These are phyloP conservation scores for Globisporangium ultimum DNA, from an alignment of 352 stramenopile genomes.

Conservation along the genomic window DNA sequence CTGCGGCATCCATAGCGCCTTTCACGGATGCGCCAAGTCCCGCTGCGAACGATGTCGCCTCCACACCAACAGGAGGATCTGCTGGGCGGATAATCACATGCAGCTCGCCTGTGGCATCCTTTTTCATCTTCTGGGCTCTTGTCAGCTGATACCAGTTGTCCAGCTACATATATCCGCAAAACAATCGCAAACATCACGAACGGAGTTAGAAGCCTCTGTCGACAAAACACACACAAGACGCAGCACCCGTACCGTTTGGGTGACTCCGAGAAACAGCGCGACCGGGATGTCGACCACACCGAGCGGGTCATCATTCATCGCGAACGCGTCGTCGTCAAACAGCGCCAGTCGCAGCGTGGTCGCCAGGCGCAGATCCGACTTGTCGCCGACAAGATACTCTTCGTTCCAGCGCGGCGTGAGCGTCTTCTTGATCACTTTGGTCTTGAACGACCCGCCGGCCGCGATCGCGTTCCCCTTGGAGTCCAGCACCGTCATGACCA, in stretches of 20 bases:
- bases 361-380: slow-evolving; percentile 58
- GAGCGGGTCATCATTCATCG: slow-evolving; percentile 51
- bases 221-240: neutral
- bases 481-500: slow-evolving; percentile 69
- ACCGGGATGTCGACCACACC: slow-evolving; percentile 72
- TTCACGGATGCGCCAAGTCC: slow-evolving; percentile 14
- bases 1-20: slow-evolving; percentile 4
- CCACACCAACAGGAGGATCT: slow-evolving; percentile 5
- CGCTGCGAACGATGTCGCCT: slow-evolving; percentile 1
- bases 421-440: slow-evolving; percentile 66
- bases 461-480: slow-evolving; percentile 40
- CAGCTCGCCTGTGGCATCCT: slow-evolving; percentile 58
- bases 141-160: slow-evolving; percentile 76
- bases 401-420: slow-evolving; percentile 59
- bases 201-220: slow-evolving; percentile 4
- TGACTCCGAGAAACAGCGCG: slow-evolving; percentile 37
- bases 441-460: slow-evolving; percentile 55
- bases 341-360: slow-evolving; percentile 59
- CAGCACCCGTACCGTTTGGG: slow-evolving; percentile 17
- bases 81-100: slow-evolving; percentile 45
- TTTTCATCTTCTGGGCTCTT: slow-evolving; percentile 67
- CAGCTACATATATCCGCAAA: slow-evolving; percentile 15
- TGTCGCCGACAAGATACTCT: slow-evolving; percentile 56
- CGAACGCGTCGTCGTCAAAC: slow-evolving; percentile 56
- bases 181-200: neutral